These are phyloP conservation scores for Neospermospora avenae DNA, from an alignment of 2,329 filamentous ascomycete species.

Conservation along the genomic window DNA sequence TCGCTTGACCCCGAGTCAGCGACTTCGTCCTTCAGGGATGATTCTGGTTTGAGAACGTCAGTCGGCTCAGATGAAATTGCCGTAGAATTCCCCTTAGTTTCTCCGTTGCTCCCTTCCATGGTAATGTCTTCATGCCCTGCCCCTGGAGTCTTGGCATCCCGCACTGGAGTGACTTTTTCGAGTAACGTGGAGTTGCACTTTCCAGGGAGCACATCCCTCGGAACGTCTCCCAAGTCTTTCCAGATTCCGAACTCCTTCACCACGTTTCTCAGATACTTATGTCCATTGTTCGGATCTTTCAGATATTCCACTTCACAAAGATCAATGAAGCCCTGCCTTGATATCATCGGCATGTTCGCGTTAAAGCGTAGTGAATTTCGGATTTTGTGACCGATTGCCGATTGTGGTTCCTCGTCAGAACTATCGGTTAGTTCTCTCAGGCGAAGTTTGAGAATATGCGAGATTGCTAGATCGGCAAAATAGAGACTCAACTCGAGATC, in stretches of 20 bases:
- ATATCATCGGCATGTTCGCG: constrained; percentile 43
- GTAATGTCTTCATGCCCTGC: background rate
- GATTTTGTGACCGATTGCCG: constrained; percentile 15
- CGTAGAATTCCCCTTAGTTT: background rate
- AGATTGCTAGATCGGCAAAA: constrained; percentile 21
- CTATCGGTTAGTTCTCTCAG: background rate
- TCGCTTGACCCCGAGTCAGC: background rate
- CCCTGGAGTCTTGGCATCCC: background rate
- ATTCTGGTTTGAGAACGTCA: no score
- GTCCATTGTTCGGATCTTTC: constrained; percentile 19
- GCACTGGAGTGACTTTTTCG: background rate
- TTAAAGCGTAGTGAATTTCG: constrained; percentile 21
- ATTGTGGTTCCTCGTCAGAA: constrained; percentile 4
- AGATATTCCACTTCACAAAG: constrained; percentile 21
- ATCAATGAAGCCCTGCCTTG: constrained; percentile 62
- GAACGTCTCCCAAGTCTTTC: constrained; percentile 23
- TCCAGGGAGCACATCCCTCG: constrained; percentile 22
- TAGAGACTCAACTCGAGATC: constrained; percentile 28
- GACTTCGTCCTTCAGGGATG: no score
- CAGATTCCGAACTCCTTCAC: constrained; percentile 23
- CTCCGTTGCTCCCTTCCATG: background rate
- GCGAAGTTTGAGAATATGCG: constrained; percentile 20
- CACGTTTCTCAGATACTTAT: constrained; percentile 16
- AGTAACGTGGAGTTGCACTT: background rate
- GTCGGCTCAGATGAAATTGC: background rate